phyloP scores from a whole-genome alignment of 2,329 filamentous ascomycete genomes.

The Cryphonectria radicalis region DNA sequence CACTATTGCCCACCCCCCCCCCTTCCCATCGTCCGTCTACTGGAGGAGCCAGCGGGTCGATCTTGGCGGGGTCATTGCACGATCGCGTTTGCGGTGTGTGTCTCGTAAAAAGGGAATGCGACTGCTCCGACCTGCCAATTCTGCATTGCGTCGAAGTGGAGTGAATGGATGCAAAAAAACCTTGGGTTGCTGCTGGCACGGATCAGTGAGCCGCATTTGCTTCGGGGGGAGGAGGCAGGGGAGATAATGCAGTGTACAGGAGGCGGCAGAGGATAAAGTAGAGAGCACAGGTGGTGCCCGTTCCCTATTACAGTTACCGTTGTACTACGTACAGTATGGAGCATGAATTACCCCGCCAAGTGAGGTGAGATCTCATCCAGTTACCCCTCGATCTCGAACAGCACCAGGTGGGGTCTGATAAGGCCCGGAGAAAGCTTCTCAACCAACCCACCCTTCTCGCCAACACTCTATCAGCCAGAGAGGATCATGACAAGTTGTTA shows the following conservation, averaged over 20 bases:
- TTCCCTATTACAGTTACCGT: neutral
- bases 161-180: neutral
- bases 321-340: neutral
- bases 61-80: neutral
- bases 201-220: neutral
- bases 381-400: conserved; percentile 6
- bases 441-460: neutral
- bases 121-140: conserved; percentile 5
- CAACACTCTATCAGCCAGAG: neutral
- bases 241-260: conserved; percentile 19
- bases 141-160: conserved; percentile 7
- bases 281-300: neutral
- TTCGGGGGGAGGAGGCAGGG: neutral
- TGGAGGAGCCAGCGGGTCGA: conserved; percentile 2
- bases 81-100: conserved; percentile 2
- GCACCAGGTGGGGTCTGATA: conserved; percentile 6
- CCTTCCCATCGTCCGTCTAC: too few relatives aligned
- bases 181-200: neutral
- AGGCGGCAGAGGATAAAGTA: neutral
- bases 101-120: neutral
- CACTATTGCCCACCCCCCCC: neutral
- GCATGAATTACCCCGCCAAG: conserved; percentile 13
- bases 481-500: neutral
- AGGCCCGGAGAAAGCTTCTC: neutral
- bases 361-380: conserved; percentile 14